Evolutionary conservation across 441 rosid species (phyloP), one percentile per base, ranked within the genome.

Genomic region (Populus hybrid): DNA sequence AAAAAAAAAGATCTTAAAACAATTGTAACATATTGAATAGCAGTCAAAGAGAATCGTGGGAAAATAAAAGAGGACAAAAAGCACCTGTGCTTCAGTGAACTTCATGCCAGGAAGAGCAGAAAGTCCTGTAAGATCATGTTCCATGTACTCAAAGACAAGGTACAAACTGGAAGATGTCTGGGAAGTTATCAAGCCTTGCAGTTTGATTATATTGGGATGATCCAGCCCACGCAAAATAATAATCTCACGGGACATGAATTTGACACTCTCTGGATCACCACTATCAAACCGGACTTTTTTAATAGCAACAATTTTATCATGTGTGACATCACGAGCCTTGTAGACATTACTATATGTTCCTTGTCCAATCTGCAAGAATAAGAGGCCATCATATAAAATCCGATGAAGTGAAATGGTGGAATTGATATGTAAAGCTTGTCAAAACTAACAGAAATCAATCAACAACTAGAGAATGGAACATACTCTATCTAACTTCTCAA

Each of bases 71-170:
- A 67, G 38, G 64, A 66, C 19, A 46, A 46, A 46, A 46, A 4
- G 63, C 88, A 95, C 99, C 98, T 96, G 98, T 70, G 98, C 87
- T 85, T 96, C 97, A 0, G 92, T 78, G 83, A 96, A 96, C 79
- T 90, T 92, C 70, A 83, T 73, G 46, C 92, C 90, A 3, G 99
- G 97, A 81, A 91, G 83, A 0, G 99, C 87, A 73, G 92, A 85
- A 78, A 96, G 90, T 75, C 99, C 99, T 26, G 94, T 86, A 70
- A 96, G 97, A 86, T 96, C 99, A 78, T 96, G 99, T 75, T 96
- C 99, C 99, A 96, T 96, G 79, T 94, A 96, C 79, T 96, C 97
- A n/a, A 96, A 90, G 72, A 96, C 89, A 79, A 96, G 97, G 87
- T 91, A 96, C 84, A 96, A 86, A 77, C 91, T 89, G 18, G 90